Evolutionary conservation across 805 yeast species (phyloP).

Genomic region (Starmerella sp.): DNA sequence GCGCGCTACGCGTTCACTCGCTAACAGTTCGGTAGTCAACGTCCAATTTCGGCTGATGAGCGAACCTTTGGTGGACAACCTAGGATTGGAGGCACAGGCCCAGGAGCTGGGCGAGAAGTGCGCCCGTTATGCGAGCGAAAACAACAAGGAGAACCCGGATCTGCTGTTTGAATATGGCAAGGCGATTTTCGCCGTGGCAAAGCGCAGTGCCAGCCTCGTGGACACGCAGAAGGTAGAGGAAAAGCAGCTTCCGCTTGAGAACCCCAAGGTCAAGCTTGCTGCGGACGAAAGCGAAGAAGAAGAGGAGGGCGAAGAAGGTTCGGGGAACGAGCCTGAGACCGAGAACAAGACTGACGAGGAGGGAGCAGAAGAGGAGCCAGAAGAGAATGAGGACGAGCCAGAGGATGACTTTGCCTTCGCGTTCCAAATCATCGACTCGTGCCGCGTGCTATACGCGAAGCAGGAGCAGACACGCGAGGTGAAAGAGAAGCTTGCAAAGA

Average conservation of each 20-base stretch:
- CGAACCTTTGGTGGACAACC: background rate
- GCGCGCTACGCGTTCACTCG: background rate
- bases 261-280: slow-evolving; percentile 18
- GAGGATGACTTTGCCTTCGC: slow-evolving; percentile 76
- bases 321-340: slow-evolving; percentile 14
- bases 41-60: background rate
- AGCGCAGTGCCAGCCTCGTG: slow-evolving; percentile 60
- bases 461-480: slow-evolving; percentile 31
- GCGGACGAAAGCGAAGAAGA: slow-evolving; percentile 25
- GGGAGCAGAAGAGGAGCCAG: slow-evolving; percentile 20
- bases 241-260: slow-evolving; percentile 20
- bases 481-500: slow-evolving; percentile 49
- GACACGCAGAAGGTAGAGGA: slow-evolving; percentile 38
- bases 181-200: slow-evolving; percentile 67
- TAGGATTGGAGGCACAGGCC: slow-evolving; percentile 11
- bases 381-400: slow-evolving; percentile 18
- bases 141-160: slow-evolving; percentile 61
- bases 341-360: slow-evolving; percentile 30
- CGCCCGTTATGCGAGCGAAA: slow-evolving; percentile 38
- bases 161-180: slow-evolving; percentile 66
- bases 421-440: slow-evolving; percentile 54
- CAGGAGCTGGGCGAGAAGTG: slow-evolving; percentile 31
- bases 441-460: slow-evolving; percentile 54
- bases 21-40: background rate
- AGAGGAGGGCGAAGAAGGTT: slow-evolving; percentile 26